Conservation (phyloP, 768 basidiomycete species). For the Hemileccinum impolitum region DNA sequence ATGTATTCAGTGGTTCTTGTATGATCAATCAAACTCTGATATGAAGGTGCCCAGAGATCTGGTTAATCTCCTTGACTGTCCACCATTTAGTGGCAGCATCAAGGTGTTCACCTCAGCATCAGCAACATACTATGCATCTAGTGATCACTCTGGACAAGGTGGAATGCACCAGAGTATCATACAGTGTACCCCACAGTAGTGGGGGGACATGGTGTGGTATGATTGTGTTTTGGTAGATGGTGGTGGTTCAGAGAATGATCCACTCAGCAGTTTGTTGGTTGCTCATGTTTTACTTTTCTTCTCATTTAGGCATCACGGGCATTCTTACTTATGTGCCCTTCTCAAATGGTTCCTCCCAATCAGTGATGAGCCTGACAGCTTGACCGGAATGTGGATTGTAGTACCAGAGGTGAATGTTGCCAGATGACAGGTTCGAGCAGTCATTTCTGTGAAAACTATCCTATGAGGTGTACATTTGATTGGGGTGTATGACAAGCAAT, state of each 20-base stretch:
- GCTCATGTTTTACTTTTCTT: conserved; percentile 28
- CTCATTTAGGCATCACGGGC: conserved; percentile 19
- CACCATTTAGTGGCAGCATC: conserved; percentile 10
- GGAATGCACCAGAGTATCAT: conserved; percentile 15
- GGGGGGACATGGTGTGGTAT: background rate
- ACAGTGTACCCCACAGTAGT: conserved; percentile 14
- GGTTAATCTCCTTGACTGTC: background rate
- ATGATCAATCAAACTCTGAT: background rate
- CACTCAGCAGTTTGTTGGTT: conserved; percentile 1
- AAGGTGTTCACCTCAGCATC: conserved; percentile 27
- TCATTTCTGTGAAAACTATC: conserved; percentile 32
- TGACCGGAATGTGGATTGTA: background rate
- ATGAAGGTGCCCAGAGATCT: background rate
- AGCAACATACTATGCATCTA: conserved; percentile 25
- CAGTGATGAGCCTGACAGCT: conserved; percentile 17
- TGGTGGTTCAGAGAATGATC: conserved; percentile 19
- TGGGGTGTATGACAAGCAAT: conserved; percentile 20
- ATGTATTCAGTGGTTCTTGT: background rate
- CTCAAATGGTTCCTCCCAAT: conserved; percentile 28
- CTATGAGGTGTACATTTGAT: conserved; percentile 32
- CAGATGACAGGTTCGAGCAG: background rate
- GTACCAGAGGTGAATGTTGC: background rate
- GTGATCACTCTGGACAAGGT: conserved; percentile 14
- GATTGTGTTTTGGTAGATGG: conserved; percentile 19
- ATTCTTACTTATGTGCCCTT: conserved; percentile 26